These are phyloP conservation scores for Coniferiporia sulphurascens DNA, from an alignment of 1,284 basidiomycete species.

Conservation along the genomic window DNA sequence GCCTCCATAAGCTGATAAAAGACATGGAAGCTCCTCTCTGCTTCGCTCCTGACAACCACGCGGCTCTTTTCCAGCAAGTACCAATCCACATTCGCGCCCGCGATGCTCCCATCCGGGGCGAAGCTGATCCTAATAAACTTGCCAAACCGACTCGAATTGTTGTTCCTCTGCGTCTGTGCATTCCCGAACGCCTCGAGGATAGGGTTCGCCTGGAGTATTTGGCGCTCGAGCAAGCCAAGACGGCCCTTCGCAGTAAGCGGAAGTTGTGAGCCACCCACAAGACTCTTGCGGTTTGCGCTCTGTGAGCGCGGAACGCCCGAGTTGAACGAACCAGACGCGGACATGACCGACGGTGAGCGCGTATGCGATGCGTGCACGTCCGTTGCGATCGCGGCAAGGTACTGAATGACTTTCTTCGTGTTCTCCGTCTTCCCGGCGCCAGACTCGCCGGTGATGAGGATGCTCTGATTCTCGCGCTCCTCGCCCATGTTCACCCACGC, in stretches of 20 bases:
- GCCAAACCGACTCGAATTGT: constrained; percentile 98
- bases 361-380: constrained; percentile 69
- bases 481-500: constrained; percentile 99
- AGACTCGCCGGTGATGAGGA: constrained; percentile 97
- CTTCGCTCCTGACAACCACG: constrained; percentile 83
- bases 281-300: constrained; percentile 20
- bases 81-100: constrained; percentile 99
- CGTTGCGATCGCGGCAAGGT: constrained; percentile 94
- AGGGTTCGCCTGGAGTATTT: constrained; percentile 97
- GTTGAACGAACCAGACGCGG: constrained; percentile 33
- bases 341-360: constrained; percentile 49
- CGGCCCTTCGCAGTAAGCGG: constrained; percentile 57
- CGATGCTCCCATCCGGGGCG: constrained; percentile 89
- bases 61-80: constrained; percentile 97
- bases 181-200: constrained; percentile 99
- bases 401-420: constrained; percentile 99
- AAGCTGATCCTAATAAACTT: constrained; percentile 99
- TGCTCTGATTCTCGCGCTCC: constrained; percentile 95
- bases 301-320: constrained; percentile 23
- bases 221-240: constrained; percentile 88
- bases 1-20: constrained; percentile 90
- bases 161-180: constrained; percentile 97
- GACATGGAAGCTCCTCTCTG: constrained; percentile 94
- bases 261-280: constrained; percentile 27
- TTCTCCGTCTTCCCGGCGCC: constrained; percentile 99